phyloP scores from a whole-genome alignment of 176 grass and related monocot species.

The Rhynchospora tenuis region DNA sequence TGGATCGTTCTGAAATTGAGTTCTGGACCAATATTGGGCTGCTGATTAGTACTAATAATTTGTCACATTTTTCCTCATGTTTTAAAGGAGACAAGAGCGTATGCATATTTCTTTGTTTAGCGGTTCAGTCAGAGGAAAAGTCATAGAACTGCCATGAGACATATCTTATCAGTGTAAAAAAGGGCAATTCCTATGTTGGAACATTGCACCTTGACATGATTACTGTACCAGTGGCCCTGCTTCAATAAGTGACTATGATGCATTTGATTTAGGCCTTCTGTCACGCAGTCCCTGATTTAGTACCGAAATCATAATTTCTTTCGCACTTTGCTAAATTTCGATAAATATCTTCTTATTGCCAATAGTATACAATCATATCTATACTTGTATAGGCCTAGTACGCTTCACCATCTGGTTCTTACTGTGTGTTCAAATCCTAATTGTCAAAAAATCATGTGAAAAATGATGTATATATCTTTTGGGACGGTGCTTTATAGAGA shows the following conservation, averaged over 20 bases:
- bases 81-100: neutral
- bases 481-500: neutral
- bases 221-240: neutral
- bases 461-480: neutral
- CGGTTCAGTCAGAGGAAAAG: neutral
- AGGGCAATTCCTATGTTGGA: neutral
- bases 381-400: neutral
- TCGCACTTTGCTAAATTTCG: no score
- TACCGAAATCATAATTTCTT: neutral
- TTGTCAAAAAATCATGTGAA: slow-evolving; percentile 2
- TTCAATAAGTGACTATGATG: neutral
- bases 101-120: neutral
- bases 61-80: neutral
- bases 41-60: neutral
- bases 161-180: neutral
- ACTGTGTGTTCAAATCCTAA: neutral
- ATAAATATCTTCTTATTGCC: neutral
- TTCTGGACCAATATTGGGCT: neutral
- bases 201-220: neutral
- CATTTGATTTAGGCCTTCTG: neutral
- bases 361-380: neutral
- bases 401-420: neutral
- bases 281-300: neutral
- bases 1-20: neutral
- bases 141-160: neutral